Base-by-base conservation (phyloP, 139 green algal species). In the Picochlorum sp. region DNA sequence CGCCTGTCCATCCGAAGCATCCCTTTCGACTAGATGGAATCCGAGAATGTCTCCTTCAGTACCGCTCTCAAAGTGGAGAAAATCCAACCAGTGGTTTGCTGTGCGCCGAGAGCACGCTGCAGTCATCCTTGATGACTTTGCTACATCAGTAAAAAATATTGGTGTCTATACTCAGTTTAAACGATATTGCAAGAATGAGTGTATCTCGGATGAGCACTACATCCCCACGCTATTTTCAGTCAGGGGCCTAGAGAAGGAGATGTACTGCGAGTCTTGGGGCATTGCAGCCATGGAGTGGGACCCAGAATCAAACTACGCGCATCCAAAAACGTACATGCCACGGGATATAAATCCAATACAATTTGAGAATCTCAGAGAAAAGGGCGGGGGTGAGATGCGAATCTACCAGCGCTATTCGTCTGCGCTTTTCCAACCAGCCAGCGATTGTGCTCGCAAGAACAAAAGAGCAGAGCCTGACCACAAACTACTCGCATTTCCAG, bases 11-110 rank as follows among this genome's bases (percentile, higher is more conserved):
- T n/a, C n/a, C n/a, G n/a, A n/a, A n/a, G n/a, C n/a, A n/a, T n/a
- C n/a, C n/a, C n/a, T n/a, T n/a, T n/a, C n/a, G n/a, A n/a, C n/a
- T n/a, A n/a, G 12, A 55, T 55, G 47, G 12, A 31, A 33, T 24
- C 47, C 47, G 25, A 31, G 12, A 9, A 55, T 12, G 41, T 45
- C 45, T 43, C n/a, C n/a, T n/a, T n/a, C n/a, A n/a, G n/a, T n/a
- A n/a, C n/a, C n/a, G n/a, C n/a, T n/a, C 25, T 20, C 47, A 12
- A 9, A 55, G 9, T 55, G 47, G 47, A 9, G 47, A 9, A 33
- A 55, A 55, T 18, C 10, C 35, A 61, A 35, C 35, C 61, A 69
- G 51, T 70, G 63, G 63, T 70, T 70, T 62, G 51, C 37, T n/a
- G 20, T 70, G 39, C 14, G 37, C 33, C 63, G 63, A 2, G 9